Percentiles rank a stretch among this genome's conserved stretches.
Evolutionary conservation across 169 alveolate genomes (phyloP).

Genomic region (Babesia bovis): DNA sequence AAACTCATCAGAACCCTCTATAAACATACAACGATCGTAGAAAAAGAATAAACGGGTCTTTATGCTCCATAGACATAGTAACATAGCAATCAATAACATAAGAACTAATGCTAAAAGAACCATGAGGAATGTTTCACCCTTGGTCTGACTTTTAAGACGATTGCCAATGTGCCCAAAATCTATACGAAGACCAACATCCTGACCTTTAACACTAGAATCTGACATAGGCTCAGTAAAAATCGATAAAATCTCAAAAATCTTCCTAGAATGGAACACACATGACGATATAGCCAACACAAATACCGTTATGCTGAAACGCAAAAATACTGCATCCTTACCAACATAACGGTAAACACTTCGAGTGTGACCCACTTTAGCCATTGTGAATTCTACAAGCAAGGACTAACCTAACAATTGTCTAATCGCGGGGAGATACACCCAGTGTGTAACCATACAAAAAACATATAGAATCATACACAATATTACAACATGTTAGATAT

Average conservation of each 20-base stretch:
- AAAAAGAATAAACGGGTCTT: constrained; percentile 20
- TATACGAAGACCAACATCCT: background rate
- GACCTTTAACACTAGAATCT: constrained; percentile 8
- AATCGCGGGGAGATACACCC: no score
- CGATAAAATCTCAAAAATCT: background rate
- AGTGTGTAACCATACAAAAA: no score
- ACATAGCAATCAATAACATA: background rate
- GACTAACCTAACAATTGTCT: no score
- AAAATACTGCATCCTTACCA: constrained; percentile 11
- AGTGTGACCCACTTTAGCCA: constrained; percentile 9
- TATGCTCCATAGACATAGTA: constrained; percentile 28
- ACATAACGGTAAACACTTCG: constrained; percentile 28
- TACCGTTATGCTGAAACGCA: constrained; percentile 26
- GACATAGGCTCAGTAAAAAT: background rate
- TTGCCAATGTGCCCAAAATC: constrained; percentile 10
- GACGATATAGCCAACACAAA: constrained; percentile 11
- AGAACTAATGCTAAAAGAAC: constrained; percentile 1
- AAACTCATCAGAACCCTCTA: constrained; percentile 49
- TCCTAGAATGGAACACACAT: background rate
- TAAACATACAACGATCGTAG: constrained; percentile 32
- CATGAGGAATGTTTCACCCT: constrained; percentile 8
- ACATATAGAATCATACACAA: no score
- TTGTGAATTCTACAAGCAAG: no score
- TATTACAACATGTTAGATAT: no score
- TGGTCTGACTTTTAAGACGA: background rate